Evolutionary conservation across 2,329 filamentous ascomycete species (phyloP), one percentile per base, ranked within the genome.

Genomic region (Penicillium sumatraense): DNA sequence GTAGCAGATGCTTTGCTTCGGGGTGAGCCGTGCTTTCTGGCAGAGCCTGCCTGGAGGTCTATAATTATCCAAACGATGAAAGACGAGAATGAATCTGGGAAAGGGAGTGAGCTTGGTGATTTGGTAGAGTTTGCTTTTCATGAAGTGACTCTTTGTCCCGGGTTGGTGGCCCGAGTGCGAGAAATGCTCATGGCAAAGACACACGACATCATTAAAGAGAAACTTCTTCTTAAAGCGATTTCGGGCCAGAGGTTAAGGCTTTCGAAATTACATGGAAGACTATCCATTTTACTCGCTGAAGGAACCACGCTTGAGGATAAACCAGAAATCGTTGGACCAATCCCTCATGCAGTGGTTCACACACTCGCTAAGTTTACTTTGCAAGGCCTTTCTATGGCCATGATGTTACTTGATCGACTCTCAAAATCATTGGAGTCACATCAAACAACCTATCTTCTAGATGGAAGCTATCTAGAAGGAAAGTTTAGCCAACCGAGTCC

Each of bases 11-110:
- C 58, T 1, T 38, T 60, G 6, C 42, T 56, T 13, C 47, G 47
- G 5, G 31, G 42, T 1, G 50, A 60, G 40, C 29, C 42, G 7
- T 60, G 58, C 38, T 60, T 60, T 41, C 23, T 60, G 3, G 58
- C 38, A 1, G 53, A 51, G 18, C n/a, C 31, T 3, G 50, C 29
- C 3, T 60, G 58, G 58, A 46, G 35, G 18, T 38, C 50, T 35
- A 21, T 36, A 3, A 52, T 46, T 20, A 23, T 36, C 7, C 16
- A 52, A n/a, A 20, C 50, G 18, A 38, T 46, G 24, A 35, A 27
- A 3, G 13, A 14, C 4, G 50, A 52, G 18, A 26, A 38, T 3
- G 11, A 42, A 14, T 4, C n/a, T n/a, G 40, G 50, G 13, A 52
- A 52, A 18, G 50, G 50, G 5, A 52, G 50, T 46, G 16, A 36